These are phyloP conservation scores for Exophiala lecanii-corni DNA, from an alignment of 2,329 filamentous ascomycete species.

Conservation along the genomic window DNA sequence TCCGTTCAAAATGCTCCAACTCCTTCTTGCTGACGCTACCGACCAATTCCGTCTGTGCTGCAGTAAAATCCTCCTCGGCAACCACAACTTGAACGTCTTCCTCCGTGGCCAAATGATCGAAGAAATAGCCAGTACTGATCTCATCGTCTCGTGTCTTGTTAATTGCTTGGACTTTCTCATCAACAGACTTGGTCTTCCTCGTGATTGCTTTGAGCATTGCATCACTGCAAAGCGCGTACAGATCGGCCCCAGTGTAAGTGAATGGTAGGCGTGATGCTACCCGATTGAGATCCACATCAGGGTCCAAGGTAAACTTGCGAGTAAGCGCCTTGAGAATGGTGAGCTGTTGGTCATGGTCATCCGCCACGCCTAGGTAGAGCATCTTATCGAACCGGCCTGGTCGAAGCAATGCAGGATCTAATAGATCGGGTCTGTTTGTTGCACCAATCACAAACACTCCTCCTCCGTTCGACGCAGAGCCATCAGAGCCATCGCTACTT, in stretches of 20 bases:
- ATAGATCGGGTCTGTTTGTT: constrained; percentile 87
- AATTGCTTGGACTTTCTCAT: constrained; percentile 71
- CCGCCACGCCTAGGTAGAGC: constrained; percentile 92
- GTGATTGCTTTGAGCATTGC: constrained; percentile 99
- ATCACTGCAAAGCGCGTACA: constrained; percentile 95
- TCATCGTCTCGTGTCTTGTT: constrained; percentile 36
- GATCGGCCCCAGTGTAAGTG: constrained; percentile 94
- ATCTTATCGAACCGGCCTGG: constrained; percentile 97
- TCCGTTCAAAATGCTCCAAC: constrained; percentile 81
- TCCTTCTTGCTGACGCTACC: constrained; percentile 91
- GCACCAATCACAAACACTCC: constrained; percentile 96
- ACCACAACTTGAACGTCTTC: constrained; percentile 86
- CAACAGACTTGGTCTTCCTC: constrained; percentile 76
- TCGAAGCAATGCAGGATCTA: constrained; percentile 83
- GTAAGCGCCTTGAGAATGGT: constrained; percentile 93
- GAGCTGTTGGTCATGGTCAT: constrained; percentile 93
- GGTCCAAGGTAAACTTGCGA: constrained; percentile 84
- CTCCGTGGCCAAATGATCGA: constrained; percentile 80
- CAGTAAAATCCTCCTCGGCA: constrained; percentile 79
- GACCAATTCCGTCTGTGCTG: constrained; percentile 79
- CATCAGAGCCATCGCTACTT: constrained; percentile 56
- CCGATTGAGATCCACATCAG: constrained; percentile 66
- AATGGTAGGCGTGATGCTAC: constrained; percentile 79
- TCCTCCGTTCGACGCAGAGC: constrained; percentile 45
- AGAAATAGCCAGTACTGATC: constrained; percentile 87